Conservation (phyloP, 2,329 filamentous ascomycete genomes). For the Colletotrichum incanum region DNA sequence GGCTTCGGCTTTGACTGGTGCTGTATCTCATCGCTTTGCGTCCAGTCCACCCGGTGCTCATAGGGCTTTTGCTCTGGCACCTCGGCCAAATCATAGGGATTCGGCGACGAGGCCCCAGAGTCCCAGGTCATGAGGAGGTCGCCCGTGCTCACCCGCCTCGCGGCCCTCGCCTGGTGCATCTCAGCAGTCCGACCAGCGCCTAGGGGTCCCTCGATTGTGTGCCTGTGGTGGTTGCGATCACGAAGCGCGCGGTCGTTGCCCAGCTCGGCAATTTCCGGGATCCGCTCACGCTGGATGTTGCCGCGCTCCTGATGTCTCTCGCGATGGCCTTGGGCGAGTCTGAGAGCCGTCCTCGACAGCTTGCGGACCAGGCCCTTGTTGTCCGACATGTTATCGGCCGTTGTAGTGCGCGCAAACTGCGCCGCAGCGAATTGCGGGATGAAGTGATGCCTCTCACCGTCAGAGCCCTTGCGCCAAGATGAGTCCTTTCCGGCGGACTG, state of each 20-base stretch:
- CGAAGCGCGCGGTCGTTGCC: conserved; percentile 45
- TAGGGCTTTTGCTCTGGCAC: conserved; percentile 46
- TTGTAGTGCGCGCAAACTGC: conserved; percentile 70
- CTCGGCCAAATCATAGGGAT: conserved; percentile 46
- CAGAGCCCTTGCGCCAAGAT: conserved; percentile 28
- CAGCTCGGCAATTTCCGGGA: conserved; percentile 54
- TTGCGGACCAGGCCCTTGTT: conserved; percentile 57
- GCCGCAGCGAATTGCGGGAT: conserved; percentile 69
- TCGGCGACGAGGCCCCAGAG: conserved; percentile 26
- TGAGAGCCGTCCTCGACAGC: conserved; percentile 60
- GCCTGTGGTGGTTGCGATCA: conserved; percentile 45
- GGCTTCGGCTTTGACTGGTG: conserved; percentile 46
- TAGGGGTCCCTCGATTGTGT: conserved; percentile 52
- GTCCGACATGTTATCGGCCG: conserved; percentile 58
- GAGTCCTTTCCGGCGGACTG: conserved; percentile 25
- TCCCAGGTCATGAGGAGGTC: conserved; percentile 49
- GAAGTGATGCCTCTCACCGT: conserved; percentile 59
- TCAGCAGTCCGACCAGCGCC: conserved; percentile 30
- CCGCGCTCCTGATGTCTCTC: conserved; percentile 58
- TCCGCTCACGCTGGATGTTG: conserved; percentile 59
- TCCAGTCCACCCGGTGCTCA: conserved; percentile 70
- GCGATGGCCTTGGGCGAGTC: conserved; percentile 57
- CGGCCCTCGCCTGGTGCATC: conserved; percentile 41
- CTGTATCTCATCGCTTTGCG: conserved; percentile 67
- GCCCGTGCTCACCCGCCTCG: conserved; percentile 58